Conservation (phyloP, 257 asterid genomes). For the Solanum medicagineum region DNA sequence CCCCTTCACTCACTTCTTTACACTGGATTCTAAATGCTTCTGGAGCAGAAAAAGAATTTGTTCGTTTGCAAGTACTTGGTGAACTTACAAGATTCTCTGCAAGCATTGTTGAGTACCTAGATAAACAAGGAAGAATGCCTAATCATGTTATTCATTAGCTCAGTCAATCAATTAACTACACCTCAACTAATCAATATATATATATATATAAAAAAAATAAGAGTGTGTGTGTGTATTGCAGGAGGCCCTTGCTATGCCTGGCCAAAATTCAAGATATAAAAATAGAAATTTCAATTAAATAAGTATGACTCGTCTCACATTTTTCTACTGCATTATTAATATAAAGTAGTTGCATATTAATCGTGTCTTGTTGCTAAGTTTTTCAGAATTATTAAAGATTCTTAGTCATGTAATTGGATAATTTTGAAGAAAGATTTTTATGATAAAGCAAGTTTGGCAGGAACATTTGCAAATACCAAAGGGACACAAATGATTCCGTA, state of each 20-base stretch:
- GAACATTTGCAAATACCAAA: neutral
- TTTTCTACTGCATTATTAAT: neutral
- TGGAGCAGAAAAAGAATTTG: slow-evolving; percentile 22
- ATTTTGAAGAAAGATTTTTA: neutral
- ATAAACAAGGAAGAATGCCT: slow-evolving; percentile 3
- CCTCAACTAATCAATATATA: neutral
- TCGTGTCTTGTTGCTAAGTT: neutral
- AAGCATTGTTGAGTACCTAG: slow-evolving; percentile 94
- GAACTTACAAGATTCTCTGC: slow-evolving; percentile 90
- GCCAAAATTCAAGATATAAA: neutral
- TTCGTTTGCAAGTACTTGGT: slow-evolving; percentile 31
- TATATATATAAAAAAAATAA: no score
- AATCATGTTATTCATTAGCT: neutral
- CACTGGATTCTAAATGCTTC: slow-evolving; percentile 23
- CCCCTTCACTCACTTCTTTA: slow-evolving; percentile 27
- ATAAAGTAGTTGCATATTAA: neutral
- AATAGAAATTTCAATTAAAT: neutral
- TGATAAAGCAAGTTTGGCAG: neutral
- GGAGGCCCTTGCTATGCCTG: neutral
- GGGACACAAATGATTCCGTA: neutral
- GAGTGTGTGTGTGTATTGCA: neutral
- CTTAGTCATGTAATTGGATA: neutral
- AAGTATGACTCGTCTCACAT: neutral
- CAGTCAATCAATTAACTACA: neutral
- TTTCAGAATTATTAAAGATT: neutral